Evolutionary conservation across 108 stramenopile species (phyloP), one percentile per base, ranked within the genome.

Genomic region (Cyclotella cryptica): DNA sequence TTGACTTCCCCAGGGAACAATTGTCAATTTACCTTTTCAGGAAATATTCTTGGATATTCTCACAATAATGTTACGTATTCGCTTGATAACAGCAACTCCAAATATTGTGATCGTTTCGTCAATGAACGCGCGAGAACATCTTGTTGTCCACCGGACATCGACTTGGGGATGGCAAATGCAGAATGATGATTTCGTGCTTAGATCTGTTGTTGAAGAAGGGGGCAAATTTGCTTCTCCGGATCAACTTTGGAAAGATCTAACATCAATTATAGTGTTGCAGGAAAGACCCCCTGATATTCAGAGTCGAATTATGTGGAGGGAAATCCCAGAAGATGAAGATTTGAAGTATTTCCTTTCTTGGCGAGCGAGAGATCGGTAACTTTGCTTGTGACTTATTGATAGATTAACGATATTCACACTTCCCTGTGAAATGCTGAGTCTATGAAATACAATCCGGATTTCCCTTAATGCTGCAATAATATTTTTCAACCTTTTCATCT

Each of bases 241-340:
- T 0, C 67, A 19, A 46, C 54, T 59, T 10, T 76, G 75, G 75
- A 62, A 45, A 27, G 75, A 76, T 64, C 22, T 59, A 0, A 76
- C 29, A 1, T 21, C 55, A 35, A 57, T 24, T 46, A 45, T 76
- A 8, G 35, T 68, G 0, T 3, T 76, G 57, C 61, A 76, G 35
- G 66, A 76, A 17, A 46, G 57, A 41, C 75, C 75, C 39, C 39
- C 30, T 0, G 47, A 45, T 29, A 45, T 76, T 27, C 41, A 29
- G 51, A 52, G 67, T 17, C 53, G 55, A 39, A 59, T 49, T 40
- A 45, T 68, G 17, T 76, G 29, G 57, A 55, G 75, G 29, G 75
- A 76, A 66, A 58, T 76, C 26, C 75, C 75, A 7, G 75, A 76
- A 43, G 75, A 76, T 60, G 74, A 75, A 42, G 74, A 55, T 19